Conservation (phyloP, 1,284 basidiomycete genomes). For the Calocybe gambosa region DNA sequence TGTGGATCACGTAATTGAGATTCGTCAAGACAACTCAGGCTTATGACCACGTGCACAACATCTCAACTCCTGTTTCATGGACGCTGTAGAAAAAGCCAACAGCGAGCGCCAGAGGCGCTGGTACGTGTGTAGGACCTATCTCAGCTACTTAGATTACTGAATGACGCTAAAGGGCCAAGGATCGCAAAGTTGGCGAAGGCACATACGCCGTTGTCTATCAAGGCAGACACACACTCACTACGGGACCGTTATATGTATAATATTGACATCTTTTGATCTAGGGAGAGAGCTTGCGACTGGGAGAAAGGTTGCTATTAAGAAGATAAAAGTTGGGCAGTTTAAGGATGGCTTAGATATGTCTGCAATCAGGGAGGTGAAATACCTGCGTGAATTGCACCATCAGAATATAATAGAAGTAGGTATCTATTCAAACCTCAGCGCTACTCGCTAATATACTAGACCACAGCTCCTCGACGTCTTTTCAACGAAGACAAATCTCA, state of each 20-base stretch:
- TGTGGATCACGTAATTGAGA: background rate
- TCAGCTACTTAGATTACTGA: slow-evolving; percentile 9
- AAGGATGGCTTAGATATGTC: slow-evolving; percentile 99
- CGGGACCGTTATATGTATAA: background rate
- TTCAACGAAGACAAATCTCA: slow-evolving; percentile 93
- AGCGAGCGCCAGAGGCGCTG: slow-evolving; percentile 63
- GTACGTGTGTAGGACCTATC: slow-evolving; percentile 29
- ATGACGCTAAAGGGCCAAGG: slow-evolving; percentile 58
- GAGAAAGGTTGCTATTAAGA: slow-evolving; percentile 92
- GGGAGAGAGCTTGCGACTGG: slow-evolving; percentile 67
- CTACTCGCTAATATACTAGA: background rate
- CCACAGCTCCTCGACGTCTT: slow-evolving; percentile 91
- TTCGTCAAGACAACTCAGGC: background rate
- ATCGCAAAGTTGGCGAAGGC: slow-evolving; percentile 91
- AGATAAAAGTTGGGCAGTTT: slow-evolving; percentile 95
- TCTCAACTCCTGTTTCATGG: slow-evolving; percentile 38
- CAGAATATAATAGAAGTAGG: slow-evolving; percentile 90
- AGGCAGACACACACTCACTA: slow-evolving; percentile 44
- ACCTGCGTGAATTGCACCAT: slow-evolving; percentile 89
- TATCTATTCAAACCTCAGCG: background rate
- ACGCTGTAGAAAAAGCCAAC: slow-evolving; percentile 72
- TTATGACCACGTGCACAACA: background rate
- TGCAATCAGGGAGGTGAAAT: slow-evolving; percentile 97
- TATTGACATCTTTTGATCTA: slow-evolving; percentile 21
- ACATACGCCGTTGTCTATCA: slow-evolving; percentile 96